Conservation (phyloP, 2,329 filamentous ascomycete genomes). For the Teratosphaeria epicoccoides region DNA sequence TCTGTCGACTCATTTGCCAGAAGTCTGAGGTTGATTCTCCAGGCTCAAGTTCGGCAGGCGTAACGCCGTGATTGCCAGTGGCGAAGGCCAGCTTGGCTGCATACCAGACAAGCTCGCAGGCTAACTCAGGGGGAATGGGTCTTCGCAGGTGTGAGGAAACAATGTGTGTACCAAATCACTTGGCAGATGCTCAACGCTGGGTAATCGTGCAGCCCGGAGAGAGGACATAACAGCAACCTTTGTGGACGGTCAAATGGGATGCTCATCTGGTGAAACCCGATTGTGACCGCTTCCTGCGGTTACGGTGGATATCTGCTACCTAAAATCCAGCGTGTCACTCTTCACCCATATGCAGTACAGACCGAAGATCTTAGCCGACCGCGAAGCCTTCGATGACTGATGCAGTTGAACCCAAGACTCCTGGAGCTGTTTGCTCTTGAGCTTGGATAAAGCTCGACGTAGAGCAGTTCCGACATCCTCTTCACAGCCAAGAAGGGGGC, state of each 20-base stretch:
- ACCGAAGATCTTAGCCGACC: no score
- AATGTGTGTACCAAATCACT: background rate
- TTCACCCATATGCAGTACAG: no score
- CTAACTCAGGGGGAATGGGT: background rate
- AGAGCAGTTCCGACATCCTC: no score
- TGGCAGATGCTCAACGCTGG: background rate
- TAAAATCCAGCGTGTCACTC: background rate
- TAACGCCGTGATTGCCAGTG: background rate
- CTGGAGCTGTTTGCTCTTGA: no score
- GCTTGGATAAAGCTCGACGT: no score
- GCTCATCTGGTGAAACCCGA: background rate
- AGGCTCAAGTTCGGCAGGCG: background rate
- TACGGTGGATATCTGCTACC: background rate
- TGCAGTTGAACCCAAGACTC: no score
- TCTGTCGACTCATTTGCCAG: background rate
- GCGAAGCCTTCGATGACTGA: no score
- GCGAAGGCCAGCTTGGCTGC: background rate
- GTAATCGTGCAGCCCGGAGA: background rate
- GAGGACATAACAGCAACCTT: background rate
- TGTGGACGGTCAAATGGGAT: background rate
- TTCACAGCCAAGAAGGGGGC: no score
- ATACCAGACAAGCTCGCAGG: background rate
- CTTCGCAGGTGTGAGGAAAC: background rate
- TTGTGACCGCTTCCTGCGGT: background rate
- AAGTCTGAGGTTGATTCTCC: background rate